Conservation (phyloP, 805 yeast species). For the Cyberlindnera nakhonratchasimensis region DNA sequence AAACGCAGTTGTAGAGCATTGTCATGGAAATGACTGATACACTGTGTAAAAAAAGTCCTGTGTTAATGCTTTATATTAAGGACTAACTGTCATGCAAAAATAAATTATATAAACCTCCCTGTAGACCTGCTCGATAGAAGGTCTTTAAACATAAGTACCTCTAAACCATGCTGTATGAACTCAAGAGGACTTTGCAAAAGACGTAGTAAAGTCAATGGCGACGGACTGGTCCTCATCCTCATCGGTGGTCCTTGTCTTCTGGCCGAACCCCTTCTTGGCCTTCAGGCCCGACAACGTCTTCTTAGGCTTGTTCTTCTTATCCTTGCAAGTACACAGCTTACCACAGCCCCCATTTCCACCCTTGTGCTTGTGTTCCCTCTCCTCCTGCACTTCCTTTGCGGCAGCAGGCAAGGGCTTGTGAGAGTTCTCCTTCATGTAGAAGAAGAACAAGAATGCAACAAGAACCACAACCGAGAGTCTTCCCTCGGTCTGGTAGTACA, state of each 20-base stretch:
- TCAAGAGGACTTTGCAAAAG: neutral
- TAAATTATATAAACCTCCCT: too few relatives aligned
- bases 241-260: conserved; percentile 7
- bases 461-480: conserved; percentile 34
- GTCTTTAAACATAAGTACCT: too few relatives aligned
- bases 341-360: conserved; percentile 32
- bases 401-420: neutral
- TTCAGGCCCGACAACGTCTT: conserved; percentile 26
- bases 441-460: conserved; percentile 24
- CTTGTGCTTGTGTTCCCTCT: conserved; percentile 20
- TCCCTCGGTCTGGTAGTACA: conserved; percentile 33
- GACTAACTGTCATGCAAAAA: too few relatives aligned
- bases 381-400: conserved; percentile 1
- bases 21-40: too few relatives aligned
- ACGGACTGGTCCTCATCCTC: conserved; percentile 17
- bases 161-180: too few relatives aligned
- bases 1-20: too few relatives aligned
- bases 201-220: conserved; percentile 38
- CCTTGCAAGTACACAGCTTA: conserved; percentile 30
- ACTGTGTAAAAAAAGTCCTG: too few relatives aligned
- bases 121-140: too few relatives aligned
- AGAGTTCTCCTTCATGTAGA: conserved; percentile 22
- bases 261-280: conserved; percentile 22
- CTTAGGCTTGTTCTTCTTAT: conserved; percentile 23
- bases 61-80: too few relatives aligned